Conservation (phyloP, 2,329 filamentous ascomycete genomes). For the Alternaria longipes region DNA sequence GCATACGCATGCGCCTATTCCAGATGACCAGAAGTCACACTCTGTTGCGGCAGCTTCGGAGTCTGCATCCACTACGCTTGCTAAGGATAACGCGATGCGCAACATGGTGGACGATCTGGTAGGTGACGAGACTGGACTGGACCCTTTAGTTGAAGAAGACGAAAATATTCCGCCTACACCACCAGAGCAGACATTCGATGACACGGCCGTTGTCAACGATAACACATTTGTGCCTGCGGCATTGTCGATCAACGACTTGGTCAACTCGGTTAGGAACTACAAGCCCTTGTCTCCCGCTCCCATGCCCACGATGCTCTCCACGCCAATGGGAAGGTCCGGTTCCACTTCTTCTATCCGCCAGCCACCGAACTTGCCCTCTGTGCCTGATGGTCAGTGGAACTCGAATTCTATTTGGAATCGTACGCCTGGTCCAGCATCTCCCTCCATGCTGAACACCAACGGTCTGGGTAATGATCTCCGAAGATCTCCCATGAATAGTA, state of each 20-base stretch:
- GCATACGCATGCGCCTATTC: constrained; percentile 28
- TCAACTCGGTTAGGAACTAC: constrained; percentile 51
- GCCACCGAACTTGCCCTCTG: constrained; percentile 46
- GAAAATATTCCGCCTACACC: constrained; percentile 58
- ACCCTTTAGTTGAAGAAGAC: constrained; percentile 54
- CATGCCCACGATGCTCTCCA: constrained; percentile 33
- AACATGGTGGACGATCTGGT: constrained; percentile 68
- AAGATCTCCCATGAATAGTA: constrained; percentile 45
- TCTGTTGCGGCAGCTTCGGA: constrained; percentile 54
- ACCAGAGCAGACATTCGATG: constrained; percentile 57
- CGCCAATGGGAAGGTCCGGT: constrained; percentile 46
- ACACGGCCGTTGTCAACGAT: constrained; percentile 48
- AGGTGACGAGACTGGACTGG: constrained; percentile 52
- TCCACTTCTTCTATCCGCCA: constrained; percentile 50
- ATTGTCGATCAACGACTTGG: constrained; percentile 49
- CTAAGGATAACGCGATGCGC: constrained; percentile 61
- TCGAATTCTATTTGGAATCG: constrained; percentile 51
- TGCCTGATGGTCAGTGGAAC: constrained; percentile 49
- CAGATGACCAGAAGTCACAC: constrained; percentile 49
- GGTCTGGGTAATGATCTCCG: constrained; percentile 29
- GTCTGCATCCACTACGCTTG: constrained; percentile 56
- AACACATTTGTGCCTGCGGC: constrained; percentile 40
- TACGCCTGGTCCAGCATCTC: constrained; percentile 44
- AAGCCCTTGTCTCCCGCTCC: constrained; percentile 42
- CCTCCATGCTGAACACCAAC: constrained; percentile 32